Evolutionary conservation across 2,329 filamentous ascomycete species (phyloP).

Genomic region (Microcyclospora pomicola): DNA sequence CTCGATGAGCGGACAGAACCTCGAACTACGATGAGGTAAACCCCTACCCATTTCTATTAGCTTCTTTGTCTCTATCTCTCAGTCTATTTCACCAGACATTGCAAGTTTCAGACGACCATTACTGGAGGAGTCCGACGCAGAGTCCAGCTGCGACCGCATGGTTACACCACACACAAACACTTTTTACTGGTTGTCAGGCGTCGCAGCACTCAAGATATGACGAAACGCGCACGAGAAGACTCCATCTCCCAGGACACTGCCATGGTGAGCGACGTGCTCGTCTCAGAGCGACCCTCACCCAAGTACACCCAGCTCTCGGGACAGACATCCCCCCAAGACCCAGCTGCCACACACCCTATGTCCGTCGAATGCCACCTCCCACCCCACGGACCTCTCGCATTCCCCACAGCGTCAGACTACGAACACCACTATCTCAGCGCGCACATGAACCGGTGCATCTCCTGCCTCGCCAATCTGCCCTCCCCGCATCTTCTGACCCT

Average conservation of each 20-base stretch:
- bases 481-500: slow-evolving; percentile 65
- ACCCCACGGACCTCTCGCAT: slow-evolving; percentile 60
- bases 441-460: slow-evolving; percentile 72
- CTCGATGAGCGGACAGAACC: too few species aligned
- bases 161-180: too few species aligned
- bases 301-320: slow-evolving; percentile 44
- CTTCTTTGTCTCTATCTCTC: too few species aligned
- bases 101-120: too few species aligned
- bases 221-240: slow-evolving; percentile 45
- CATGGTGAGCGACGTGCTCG: slow-evolving; percentile 1
- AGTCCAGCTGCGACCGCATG: too few species aligned
- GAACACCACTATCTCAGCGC: slow-evolving; percentile 71
- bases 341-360: slow-evolving; percentile 18
- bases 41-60: too few species aligned
- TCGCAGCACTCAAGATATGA: slow-evolving; percentile 30
- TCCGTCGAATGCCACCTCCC: slow-evolving; percentile 68
- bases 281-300: slow-evolving; percentile 11
- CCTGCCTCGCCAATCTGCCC: slow-evolving; percentile 80
- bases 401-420: slow-evolving; percentile 65
- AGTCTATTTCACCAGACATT: too few species aligned
- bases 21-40: too few species aligned
- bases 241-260: slow-evolving; percentile 27
- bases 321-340: slow-evolving; percentile 17
- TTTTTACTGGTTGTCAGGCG: too few species aligned
- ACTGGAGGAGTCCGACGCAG: too few species aligned